A percentile compares a stretch with the other conserved stretches of the same genome.
phyloP scores from a whole-genome alignment of 352 stramenopile genomes.

The Pythium plurisporium region DNA sequence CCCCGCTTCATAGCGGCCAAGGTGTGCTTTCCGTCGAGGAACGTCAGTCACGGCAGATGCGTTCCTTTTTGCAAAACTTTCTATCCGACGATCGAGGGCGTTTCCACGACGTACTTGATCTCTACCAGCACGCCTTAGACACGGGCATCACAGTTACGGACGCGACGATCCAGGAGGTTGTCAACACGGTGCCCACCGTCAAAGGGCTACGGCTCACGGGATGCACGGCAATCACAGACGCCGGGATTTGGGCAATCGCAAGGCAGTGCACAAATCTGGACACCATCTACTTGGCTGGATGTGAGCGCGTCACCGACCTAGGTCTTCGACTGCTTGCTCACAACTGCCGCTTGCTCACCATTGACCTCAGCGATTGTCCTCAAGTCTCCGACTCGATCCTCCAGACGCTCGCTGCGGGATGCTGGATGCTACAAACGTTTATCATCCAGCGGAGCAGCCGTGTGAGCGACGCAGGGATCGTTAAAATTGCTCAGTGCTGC shows the following conservation, averaged over 20 bases:
- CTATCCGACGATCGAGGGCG: constrained; percentile 64
- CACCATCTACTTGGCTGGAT: constrained; percentile 79
- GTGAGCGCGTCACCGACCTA: constrained; percentile 80
- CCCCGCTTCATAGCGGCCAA: constrained; percentile 1
- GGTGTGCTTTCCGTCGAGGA: constrained; percentile 41
- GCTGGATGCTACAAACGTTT: constrained; percentile 80
- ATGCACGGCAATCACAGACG: constrained; percentile 84
- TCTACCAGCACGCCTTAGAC: constrained; percentile 84
- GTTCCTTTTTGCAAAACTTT: constrained; percentile 91
- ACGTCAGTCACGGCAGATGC: constrained; percentile 72
- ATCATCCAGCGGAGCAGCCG: constrained; percentile 75
- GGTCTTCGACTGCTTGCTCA: constrained; percentile 86
- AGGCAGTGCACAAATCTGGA: constrained; percentile 61
- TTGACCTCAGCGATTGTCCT: constrained; percentile 85
- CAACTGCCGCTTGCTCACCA: constrained; percentile 69
- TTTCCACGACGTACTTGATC: constrained; percentile 77
- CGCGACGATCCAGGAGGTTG: constrained; percentile 88
- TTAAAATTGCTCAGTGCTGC: constrained; percentile 87
- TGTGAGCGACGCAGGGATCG: constrained; percentile 81
- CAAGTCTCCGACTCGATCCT: constrained; percentile 82
- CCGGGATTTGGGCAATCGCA: constrained; percentile 83
- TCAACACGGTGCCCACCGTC: constrained; percentile 61
- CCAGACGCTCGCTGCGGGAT: constrained; percentile 83
- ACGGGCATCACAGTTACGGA: constrained; percentile 85
- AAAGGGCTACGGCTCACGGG: constrained; percentile 55